These are phyloP conservation scores for Exophiala sp. DNA, from an alignment of 2,329 filamentous ascomycete genomes.

Conservation along the genomic window DNA sequence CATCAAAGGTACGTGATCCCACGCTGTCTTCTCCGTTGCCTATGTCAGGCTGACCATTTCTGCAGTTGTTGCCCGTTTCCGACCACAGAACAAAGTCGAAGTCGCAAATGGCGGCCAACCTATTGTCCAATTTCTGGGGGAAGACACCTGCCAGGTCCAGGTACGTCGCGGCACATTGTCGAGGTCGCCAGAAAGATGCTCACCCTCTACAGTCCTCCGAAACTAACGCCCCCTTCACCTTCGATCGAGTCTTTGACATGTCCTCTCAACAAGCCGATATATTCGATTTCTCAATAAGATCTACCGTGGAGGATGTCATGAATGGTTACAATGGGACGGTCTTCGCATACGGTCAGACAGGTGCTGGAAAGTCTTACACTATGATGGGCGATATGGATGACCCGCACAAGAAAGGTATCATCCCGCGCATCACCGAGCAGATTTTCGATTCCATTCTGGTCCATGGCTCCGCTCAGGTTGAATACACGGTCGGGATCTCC, in stretches of 20 bases:
- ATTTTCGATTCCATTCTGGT: conserved; percentile 93
- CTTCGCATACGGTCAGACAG: conserved; percentile 97
- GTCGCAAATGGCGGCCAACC: conserved; percentile 82
- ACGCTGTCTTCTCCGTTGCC: background rate
- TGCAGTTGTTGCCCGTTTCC: conserved; percentile 88
- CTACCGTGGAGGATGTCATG: conserved; percentile 94
- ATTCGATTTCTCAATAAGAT: conserved; percentile 94
- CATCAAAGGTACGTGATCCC: conserved; percentile 46
- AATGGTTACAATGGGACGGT: conserved; percentile 99
- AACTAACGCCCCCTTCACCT: conserved; percentile 80
- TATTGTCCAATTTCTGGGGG: conserved; percentile 80
- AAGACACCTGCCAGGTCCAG: conserved; percentile 66
- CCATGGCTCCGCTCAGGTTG: conserved; percentile 77
- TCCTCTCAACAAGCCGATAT: conserved; percentile 82
- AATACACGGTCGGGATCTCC: conserved; percentile 96
- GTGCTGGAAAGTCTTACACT: conserved; percentile 96
- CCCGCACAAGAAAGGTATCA: conserved; percentile 80
- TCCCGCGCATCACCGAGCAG: conserved; percentile 93
- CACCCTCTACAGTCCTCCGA: conserved; percentile 62
- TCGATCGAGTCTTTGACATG: conserved; percentile 97
- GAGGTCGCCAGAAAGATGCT: background rate
- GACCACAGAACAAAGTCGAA: conserved; percentile 94
- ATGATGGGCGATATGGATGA: conserved; percentile 99
- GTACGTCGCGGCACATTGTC: background rate
- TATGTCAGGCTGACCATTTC: conserved; percentile 28